Base-by-base conservation (phyloP, 345 rosid genomes). In the Populus alba region DNA sequence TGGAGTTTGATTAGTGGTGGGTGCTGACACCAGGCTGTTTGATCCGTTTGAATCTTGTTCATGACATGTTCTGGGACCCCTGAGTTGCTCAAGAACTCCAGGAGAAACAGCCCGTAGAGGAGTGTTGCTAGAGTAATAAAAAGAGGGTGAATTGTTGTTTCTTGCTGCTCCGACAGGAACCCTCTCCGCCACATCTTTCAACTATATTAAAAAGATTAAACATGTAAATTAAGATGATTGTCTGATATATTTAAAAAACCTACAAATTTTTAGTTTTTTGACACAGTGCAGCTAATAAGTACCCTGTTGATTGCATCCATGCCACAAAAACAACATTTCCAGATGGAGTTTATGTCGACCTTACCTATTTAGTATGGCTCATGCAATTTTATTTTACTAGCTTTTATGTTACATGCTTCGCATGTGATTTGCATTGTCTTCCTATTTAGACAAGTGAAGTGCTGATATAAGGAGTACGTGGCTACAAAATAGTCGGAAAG, bases 151-250 rank as follows among this genome's bases (percentile, higher is more conserved):
- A 73, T 57, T 76, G 73, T 53, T 81, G 67, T 51, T 77, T 63
- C 71, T 77, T 5, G 80, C 71, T 45, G 78, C 72, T 77, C 81
- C 84, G 45, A 81, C 77, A 8, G 84, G 78, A 29, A 77, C 78
- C 71, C 75, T 79, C 77, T 81, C 87, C 49, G 78, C 78, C 74
- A 77, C 53, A 37, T 82, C 84, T 71, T 74, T 83, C 79, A 88
- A 78, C 89, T 88, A 81, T 74, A 68, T 83, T n/a, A 79, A 33
- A 49, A 31, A 47, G 55, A 78, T 37, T 23, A 51, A 22, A 53
- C 15, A 53, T n/a, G 55, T 61, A 31, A 55, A 55, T 55, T 57
- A 25, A 8, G 38, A 45, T 17, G 37, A 65, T 20, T 41, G 15
- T 1, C 17, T 68, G 9, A 38, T 9, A 1, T 7, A 35, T 37